Percentiles rank a stretch among this genome's conserved stretches.
phyloP scores from a whole-genome alignment of 1,284 basidiomycete genomes.

The Trametes sp. region DNA sequence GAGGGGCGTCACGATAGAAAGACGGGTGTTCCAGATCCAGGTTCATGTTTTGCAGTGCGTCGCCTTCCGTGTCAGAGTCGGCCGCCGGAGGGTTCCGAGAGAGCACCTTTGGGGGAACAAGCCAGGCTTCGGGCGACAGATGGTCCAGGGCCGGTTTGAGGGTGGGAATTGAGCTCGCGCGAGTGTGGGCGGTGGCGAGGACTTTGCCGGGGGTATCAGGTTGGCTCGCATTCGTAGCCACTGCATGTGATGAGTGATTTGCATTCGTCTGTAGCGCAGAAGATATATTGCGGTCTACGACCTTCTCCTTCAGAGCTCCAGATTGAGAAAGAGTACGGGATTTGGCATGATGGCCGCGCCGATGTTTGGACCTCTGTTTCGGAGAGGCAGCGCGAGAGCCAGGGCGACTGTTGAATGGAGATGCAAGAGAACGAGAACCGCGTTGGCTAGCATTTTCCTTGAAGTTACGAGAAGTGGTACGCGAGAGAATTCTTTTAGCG shows the following conservation, averaged over 20 bases:
- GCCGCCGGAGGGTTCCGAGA: conserved; percentile 31
- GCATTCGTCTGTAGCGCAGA: not conserved
- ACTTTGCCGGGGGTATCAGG: conserved; percentile 3
- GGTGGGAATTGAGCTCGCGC: conserved; percentile 39
- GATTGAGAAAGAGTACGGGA: conserved; percentile 44
- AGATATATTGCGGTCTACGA: conserved; percentile 17
- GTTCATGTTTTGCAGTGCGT: conserved; percentile 22
- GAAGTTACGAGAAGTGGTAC: conserved; percentile 52
- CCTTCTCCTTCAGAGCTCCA: conserved; percentile 31
- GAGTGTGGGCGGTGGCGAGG: conserved; percentile 27
- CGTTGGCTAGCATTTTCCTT: conserved; percentile 51
- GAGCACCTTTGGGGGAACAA: conserved; percentile 40
- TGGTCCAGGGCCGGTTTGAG: conserved; percentile 33
- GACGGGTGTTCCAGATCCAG: conserved; percentile 36
- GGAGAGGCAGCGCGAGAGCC: conserved; percentile 53
- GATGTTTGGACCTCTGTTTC: conserved; percentile 29
- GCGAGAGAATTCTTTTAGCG: conserved; percentile 52
- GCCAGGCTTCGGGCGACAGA: conserved; percentile 40
- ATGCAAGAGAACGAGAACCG: conserved; percentile 42
- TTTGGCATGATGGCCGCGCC: conserved; percentile 37
- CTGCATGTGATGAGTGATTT: not conserved
- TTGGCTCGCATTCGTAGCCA: not conserved
- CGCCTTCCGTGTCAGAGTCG: conserved; percentile 11
- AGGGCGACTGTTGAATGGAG: conserved; percentile 51
- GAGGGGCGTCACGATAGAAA: conserved; percentile 43